These are phyloP conservation scores for Malus sieversii DNA, from an alignment of 306 rosid species.

Conservation along the genomic window DNA sequence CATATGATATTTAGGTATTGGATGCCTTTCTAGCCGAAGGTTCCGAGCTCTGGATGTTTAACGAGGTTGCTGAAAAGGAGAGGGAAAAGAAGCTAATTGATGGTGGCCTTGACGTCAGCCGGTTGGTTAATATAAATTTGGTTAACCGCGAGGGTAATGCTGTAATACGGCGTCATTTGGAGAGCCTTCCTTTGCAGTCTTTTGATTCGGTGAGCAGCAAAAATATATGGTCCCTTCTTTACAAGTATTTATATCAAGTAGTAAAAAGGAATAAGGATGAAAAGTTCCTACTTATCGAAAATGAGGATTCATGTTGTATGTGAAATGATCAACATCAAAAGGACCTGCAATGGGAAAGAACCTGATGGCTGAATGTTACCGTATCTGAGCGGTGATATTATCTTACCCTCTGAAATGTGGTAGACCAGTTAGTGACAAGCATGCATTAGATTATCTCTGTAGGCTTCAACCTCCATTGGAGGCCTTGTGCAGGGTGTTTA, in stretches of 20 bases:
- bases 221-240: constrained; percentile 8
- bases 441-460: neutral
- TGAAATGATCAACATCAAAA: neutral
- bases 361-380: neutral
- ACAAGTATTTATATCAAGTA: neutral
- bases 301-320: neutral
- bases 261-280: neutral
- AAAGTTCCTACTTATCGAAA: neutral
- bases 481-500: neutral
- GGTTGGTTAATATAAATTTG: constrained; percentile 63
- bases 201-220: constrained; percentile 74
- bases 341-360: constrained; percentile 1
- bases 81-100: constrained; percentile 76
- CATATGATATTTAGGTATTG: constrained; percentile 45
- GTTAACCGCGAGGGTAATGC: constrained; percentile 93
- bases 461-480: neutral
- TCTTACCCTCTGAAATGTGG: neutral
- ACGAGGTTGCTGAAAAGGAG: constrained; percentile 79
- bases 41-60: constrained; percentile 97
- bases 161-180: constrained; percentile 82
- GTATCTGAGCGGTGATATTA: neutral
- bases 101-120: constrained; percentile 75
- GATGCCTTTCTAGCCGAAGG: constrained; percentile 78
- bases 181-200: constrained; percentile 85
- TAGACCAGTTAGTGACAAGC: constrained; percentile 7